Percentiles rank a stretch among this genome's conserved stretches.
Conservation (phyloP, 768 basidiomycete species). For the Mycena maculata region DNA sequence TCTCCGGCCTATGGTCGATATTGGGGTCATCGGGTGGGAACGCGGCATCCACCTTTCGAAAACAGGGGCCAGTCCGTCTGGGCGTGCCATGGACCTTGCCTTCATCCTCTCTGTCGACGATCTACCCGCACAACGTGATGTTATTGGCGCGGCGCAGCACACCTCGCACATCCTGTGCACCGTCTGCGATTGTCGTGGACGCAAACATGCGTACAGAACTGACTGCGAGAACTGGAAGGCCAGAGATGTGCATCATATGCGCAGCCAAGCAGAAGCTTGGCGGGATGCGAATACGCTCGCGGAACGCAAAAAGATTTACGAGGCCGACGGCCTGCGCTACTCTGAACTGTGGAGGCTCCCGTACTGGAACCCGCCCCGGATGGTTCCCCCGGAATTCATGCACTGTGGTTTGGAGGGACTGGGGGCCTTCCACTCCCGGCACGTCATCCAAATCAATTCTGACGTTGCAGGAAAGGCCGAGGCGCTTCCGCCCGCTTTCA, state of each 20-base stretch:
- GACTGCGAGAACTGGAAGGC: slow-evolving; percentile 22
- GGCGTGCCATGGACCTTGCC: background rate
- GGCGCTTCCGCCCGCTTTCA: background rate
- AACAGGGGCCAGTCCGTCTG: slow-evolving; percentile 7
- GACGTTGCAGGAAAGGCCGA: background rate
- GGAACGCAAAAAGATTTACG: slow-evolving; percentile 31
- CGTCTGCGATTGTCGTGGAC: slow-evolving; percentile 35
- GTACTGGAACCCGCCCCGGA: slow-evolving; percentile 42
- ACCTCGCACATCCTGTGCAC: slow-evolving; percentile 39
- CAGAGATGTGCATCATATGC: slow-evolving; percentile 14
- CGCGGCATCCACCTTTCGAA: slow-evolving; percentile 19
- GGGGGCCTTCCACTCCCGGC: slow-evolving; percentile 15
- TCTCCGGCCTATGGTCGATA: slow-evolving; percentile 40
- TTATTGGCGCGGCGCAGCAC: slow-evolving; percentile 31
- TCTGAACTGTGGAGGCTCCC: slow-evolving; percentile 38
- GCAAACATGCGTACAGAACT: slow-evolving; percentile 4
- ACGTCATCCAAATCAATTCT: slow-evolving; percentile 25
- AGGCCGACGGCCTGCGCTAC: slow-evolving; percentile 34
- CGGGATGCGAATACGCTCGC: slow-evolving; percentile 12
- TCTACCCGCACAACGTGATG: slow-evolving; percentile 39
- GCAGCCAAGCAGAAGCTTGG: slow-evolving; percentile 28
- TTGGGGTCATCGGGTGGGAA: slow-evolving; percentile 32
- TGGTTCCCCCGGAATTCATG: slow-evolving; percentile 44
- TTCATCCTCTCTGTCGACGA: slow-evolving; percentile 39
- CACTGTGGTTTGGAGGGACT: slow-evolving; percentile 40